phyloP scores from a whole-genome alignment of 371 early-diverging fungal species.

The Phascolomyces articulosus region DNA sequence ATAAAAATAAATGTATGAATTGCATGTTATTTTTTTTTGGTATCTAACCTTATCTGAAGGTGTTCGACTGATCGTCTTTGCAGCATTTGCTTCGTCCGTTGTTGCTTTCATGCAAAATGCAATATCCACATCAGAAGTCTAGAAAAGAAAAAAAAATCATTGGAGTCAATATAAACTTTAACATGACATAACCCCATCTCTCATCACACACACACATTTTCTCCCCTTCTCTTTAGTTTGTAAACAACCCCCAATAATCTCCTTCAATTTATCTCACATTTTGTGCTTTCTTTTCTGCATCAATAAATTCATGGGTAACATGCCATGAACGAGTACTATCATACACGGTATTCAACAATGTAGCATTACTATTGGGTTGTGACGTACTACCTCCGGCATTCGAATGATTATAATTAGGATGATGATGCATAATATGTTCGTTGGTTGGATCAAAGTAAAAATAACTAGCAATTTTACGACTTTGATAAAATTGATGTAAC shows the following conservation, averaged over 20 bases:
- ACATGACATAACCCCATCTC: background rate
- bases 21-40: background rate
- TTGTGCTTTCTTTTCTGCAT: conserved; percentile 37
- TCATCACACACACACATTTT: background rate
- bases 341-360: conserved; percentile 49
- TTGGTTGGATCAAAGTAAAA: conserved; percentile 68
- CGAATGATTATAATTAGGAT: conserved; percentile 21
- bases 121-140: conserved; percentile 39
- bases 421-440: conserved; percentile 55
- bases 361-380: conserved; percentile 32
- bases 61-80: conserved; percentile 39
- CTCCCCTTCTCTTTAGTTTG: background rate
- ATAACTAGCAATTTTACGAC: conserved; percentile 67
- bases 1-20: background rate
- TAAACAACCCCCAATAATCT: background rate
- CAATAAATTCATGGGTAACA: conserved; percentile 34
- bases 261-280: conserved; percentile 23
- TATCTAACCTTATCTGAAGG: conserved; percentile 25
- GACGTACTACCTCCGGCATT: conserved; percentile 14
- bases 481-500: conserved; percentile 67
- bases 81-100: conserved; percentile 36
- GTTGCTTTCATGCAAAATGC: conserved; percentile 49
- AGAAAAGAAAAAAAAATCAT: background rate
- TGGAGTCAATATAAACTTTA: too few species aligned
- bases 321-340: conserved; percentile 51